Percentiles rank a stretch among this genome's conserved stretches.
These are phyloP conservation scores for Trichoderma semiorbis DNA, from an alignment of 2,329 filamentous ascomycete species.

Conservation along the genomic window DNA sequence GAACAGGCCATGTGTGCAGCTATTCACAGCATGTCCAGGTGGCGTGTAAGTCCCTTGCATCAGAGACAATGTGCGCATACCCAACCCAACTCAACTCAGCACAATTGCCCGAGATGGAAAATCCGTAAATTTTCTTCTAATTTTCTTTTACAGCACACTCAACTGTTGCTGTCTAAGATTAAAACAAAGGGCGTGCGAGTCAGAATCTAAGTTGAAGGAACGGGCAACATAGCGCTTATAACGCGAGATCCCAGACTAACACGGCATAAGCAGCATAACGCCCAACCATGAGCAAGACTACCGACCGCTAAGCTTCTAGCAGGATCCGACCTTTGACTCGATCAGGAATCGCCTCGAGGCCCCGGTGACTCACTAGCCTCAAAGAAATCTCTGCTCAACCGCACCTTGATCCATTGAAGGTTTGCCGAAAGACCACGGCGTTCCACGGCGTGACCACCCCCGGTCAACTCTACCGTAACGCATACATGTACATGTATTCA, in stretches of 20 bases:
- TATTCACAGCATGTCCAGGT: conserved; percentile 3
- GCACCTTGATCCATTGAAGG: neutral
- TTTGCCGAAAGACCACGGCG: neutral
- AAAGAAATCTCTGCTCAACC: neutral
- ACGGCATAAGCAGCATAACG: neutral
- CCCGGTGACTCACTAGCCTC: conserved; percentile 9
- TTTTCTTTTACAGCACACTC: neutral
- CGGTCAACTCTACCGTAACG: neutral
- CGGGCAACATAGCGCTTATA: neutral
- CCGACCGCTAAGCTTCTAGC: neutral
- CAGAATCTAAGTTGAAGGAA: neutral
- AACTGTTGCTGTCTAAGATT: neutral
- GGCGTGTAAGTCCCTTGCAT: neutral
- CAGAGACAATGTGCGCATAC: neutral
- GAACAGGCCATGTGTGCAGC: neutral
- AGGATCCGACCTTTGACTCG: neutral
- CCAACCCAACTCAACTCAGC: neutral
- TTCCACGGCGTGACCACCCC: neutral
- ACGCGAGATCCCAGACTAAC: neutral
- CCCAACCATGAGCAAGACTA: neutral
- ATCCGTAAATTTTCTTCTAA: neutral
- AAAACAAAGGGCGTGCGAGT: neutral
- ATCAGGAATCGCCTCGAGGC: neutral
- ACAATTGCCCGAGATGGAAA: neutral
- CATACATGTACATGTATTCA: too few species aligned